Evolutionary conservation across 257 asterid genomes (phyloP), one percentile per base, ranked within the genome.

Genomic region (Phtheirospermum japonicum): DNA sequence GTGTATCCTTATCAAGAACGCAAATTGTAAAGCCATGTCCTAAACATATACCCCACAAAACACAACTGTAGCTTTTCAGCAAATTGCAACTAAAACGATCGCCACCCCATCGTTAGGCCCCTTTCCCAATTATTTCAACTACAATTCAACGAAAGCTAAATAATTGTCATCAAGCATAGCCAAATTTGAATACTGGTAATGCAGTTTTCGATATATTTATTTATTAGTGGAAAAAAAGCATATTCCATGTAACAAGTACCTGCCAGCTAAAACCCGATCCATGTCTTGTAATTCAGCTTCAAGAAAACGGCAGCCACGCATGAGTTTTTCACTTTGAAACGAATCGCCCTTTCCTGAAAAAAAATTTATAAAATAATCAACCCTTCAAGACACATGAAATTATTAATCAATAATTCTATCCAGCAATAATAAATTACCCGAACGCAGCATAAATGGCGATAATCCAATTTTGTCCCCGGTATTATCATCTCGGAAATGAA

Each of bases 221-320:
- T 17, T 50, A 32, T 55, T 6, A 14, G 8, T 0, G 0, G 18
- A 46, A 46, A n/a, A 6, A 9, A 46, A 46, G 8, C 19, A 42
- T 12, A n/a, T n/a, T 42, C 18, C 49, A 42, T 26, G 26, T 20
- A 63, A 5, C 43, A 9, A 68, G 40, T 75, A 92, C 99, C 88
- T 75, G 73, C 97, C 97, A 65, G 95, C 79, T 68, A 73, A 72
- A 61, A 92, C 59, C 42, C 94, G 86, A 68, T 92, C 97, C 96
- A 77, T 86, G 66, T 89, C 93, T 77, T 92, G 99, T 42, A 92
- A 75, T 73, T 92, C 99, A 1, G 99, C 99, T 80, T 92, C 97
- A 5, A 92, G 96, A 72, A 92, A 89, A 56, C 99, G 92, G 75
- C 89, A 82, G 40, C 95, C 96, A 7, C 97, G 95, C 96, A 84